These are phyloP conservation scores for Sporothrix pallida DNA, from an alignment of 2,329 filamentous ascomycete species.

Conservation along the genomic window DNA sequence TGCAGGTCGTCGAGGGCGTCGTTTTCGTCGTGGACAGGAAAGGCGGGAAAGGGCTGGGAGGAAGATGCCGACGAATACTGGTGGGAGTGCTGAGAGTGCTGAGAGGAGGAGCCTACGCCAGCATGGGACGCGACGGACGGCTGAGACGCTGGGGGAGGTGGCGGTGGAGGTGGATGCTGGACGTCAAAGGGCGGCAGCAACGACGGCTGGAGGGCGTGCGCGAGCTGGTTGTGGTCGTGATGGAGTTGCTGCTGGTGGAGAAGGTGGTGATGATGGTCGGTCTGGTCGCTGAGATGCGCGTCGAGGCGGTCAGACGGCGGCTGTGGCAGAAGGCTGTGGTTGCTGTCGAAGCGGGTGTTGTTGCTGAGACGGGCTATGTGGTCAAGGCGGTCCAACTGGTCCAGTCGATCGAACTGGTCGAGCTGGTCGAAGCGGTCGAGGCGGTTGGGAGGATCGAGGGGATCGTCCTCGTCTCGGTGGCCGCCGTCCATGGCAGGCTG, in stretches of 20 bases:
- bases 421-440: slow-evolving; percentile 40
- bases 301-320: slow-evolving; percentile 26
- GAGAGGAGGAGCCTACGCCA: background rate
- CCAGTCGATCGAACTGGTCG: slow-evolving; percentile 41
- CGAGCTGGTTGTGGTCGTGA: background rate
- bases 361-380: slow-evolving; percentile 35
- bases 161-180: slow-evolving; percentile 3
- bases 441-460: slow-evolving; percentile 37
- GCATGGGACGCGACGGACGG: slow-evolving; percentile 9
- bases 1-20: slow-evolving; percentile 31
- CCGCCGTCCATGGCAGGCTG: slow-evolving; percentile 55
- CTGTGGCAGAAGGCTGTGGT: slow-evolving; percentile 15
- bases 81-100: background rate
- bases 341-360: slow-evolving; percentile 18
- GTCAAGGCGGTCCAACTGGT: slow-evolving; percentile 41
- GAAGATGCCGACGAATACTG: background rate
- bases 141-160: background rate
- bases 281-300: slow-evolving; percentile 29
- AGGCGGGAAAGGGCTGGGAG: slow-evolving; percentile 25
- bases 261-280: slow-evolving; percentile 20
- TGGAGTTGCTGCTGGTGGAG: slow-evolving; percentile 16
- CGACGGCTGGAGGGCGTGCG: slow-evolving; percentile 25
- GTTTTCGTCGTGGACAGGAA: slow-evolving; percentile 33
- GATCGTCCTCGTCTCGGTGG: slow-evolving; percentile 53
- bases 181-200: slow-evolving; percentile 29